phyloP scores from a whole-genome alignment of 257 asterid species.

The Apocynum venetum region DNA sequence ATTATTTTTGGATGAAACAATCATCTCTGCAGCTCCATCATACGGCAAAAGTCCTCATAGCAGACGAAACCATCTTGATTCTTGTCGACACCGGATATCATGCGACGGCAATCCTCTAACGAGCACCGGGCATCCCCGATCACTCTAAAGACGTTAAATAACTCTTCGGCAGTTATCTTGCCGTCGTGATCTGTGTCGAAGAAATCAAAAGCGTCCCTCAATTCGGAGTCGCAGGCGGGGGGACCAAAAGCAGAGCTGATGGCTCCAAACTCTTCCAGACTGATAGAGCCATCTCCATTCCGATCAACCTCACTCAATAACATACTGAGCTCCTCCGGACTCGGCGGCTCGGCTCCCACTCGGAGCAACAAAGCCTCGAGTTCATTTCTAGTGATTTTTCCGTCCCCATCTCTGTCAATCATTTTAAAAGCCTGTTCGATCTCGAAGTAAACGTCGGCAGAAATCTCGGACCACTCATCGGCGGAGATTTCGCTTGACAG shows the following conservation, averaged over 20 bases:
- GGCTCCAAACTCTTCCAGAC: slow-evolving; percentile 45
- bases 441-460: slow-evolving; percentile 6
- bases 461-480: slow-evolving; percentile 44
- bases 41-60: slow-evolving; percentile 70
- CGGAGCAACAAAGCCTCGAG: slow-evolving; percentile 45
- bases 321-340: slow-evolving; percentile 40
- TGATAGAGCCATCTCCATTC: slow-evolving; percentile 73
- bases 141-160: slow-evolving; percentile 44
- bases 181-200: slow-evolving; percentile 86
- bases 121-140: slow-evolving; percentile 72
- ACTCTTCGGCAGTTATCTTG: slow-evolving; percentile 77
- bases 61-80: slow-evolving; percentile 91
- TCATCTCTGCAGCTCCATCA: slow-evolving; percentile 66
- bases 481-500: slow-evolving; percentile 12
- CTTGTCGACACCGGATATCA: slow-evolving; percentile 68
- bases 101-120: slow-evolving; percentile 85
- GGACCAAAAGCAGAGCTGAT: slow-evolving; percentile 61
- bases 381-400: slow-evolving; percentile 51
- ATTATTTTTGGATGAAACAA: neutral
- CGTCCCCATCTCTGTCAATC: slow-evolving; percentile 74
- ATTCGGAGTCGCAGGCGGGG: slow-evolving; percentile 47
- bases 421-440: slow-evolving; percentile 58
- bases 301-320: slow-evolving; percentile 61
- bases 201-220: slow-evolving; percentile 60
- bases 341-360: slow-evolving; percentile 59